Conservation (phyloP, 805 yeast species). For the Wickerhamiella brachini region DNA sequence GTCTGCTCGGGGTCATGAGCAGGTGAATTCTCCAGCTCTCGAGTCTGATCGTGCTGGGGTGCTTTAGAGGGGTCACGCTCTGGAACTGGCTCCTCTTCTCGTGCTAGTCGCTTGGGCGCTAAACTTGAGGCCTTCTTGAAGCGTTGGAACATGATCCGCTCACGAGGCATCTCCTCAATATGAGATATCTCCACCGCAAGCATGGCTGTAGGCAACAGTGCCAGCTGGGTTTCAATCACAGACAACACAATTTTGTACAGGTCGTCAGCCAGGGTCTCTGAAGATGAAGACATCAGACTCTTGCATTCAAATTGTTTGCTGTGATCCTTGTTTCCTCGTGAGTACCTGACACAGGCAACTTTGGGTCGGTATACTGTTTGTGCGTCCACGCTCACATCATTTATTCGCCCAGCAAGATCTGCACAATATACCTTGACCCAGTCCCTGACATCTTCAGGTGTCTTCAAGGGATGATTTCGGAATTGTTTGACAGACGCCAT, state of each 20-base stretch:
- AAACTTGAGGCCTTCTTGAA: background rate
- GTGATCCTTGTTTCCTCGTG: background rate
- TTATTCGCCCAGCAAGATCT: slow-evolving; percentile 56
- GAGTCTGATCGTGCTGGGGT: too few relatives aligned
- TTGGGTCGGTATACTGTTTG: slow-evolving; percentile 36
- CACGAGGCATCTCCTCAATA: slow-evolving; percentile 11
- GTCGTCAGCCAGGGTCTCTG: background rate
- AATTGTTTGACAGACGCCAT: slow-evolving; percentile 86
- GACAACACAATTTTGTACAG: slow-evolving; percentile 5
- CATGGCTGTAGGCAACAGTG: slow-evolving; percentile 8
- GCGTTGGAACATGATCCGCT: slow-evolving; percentile 8
- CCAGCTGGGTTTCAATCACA: slow-evolving; percentile 3
- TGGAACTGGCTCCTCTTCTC: too few relatives aligned
- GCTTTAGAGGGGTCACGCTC: too few relatives aligned
- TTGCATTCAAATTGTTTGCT: background rate
- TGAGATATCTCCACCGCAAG: slow-evolving; percentile 12
- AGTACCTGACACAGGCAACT: slow-evolving; percentile 33
- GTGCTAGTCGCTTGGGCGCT: too few relatives aligned
- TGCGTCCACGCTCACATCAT: slow-evolving; percentile 61
- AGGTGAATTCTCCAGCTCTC: too few relatives aligned
- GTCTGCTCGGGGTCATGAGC: too few relatives aligned
- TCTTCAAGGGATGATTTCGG: slow-evolving; percentile 38
- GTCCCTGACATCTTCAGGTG: slow-evolving; percentile 41
- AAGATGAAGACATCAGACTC: background rate
- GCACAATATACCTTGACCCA: slow-evolving; percentile 81